phyloP scores from a whole-genome alignment of 768 basidiomycete genomes.

The Pisolithus marmoratus region DNA sequence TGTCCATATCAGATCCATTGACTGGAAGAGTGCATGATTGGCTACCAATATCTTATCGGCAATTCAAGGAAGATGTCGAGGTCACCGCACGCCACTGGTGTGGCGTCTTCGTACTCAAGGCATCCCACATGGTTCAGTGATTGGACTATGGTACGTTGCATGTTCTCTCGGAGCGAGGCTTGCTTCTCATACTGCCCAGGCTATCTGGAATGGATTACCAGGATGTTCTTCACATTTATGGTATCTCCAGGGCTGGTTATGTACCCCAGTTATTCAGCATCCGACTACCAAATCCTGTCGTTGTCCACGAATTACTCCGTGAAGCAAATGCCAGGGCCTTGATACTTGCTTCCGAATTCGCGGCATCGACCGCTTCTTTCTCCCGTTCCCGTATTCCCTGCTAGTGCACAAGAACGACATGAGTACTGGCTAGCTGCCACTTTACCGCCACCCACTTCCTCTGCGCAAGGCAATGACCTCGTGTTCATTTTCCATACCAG shows the following conservation, averaged over 20 bases:
- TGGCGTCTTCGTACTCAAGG: conserved; percentile 39
- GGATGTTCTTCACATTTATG: conserved; percentile 71
- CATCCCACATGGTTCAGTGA: conserved; percentile 50
- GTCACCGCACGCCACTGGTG: conserved; percentile 61
- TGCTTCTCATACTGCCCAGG: conserved; percentile 37
- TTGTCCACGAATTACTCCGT: conserved; percentile 65
- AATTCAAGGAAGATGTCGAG: conserved; percentile 65
- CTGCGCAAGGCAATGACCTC: conserved; percentile 34
- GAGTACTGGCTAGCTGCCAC: conserved; percentile 30
- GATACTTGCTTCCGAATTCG: conserved; percentile 57
- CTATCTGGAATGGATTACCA: conserved; percentile 65
- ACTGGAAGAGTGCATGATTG: conserved; percentile 45
- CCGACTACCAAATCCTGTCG: conserved; percentile 65
- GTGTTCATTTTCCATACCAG: conserved; percentile 76
- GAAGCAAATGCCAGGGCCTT: conserved; percentile 59
- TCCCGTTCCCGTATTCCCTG: conserved; percentile 46
- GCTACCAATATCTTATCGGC: conserved; percentile 55
- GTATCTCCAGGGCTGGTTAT: conserved; percentile 69
- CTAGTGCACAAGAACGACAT: conserved; percentile 36
- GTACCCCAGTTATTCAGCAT: conserved; percentile 75
- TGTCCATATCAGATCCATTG: conserved; percentile 44
- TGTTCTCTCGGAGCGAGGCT: neutral
- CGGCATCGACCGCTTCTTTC: conserved; percentile 36
- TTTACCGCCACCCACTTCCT: conserved; percentile 39
- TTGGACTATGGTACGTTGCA: conserved; percentile 65